Conservation (phyloP, 1,139 yeast genomes). For the Scheffersomyces insectosa region DNA sequence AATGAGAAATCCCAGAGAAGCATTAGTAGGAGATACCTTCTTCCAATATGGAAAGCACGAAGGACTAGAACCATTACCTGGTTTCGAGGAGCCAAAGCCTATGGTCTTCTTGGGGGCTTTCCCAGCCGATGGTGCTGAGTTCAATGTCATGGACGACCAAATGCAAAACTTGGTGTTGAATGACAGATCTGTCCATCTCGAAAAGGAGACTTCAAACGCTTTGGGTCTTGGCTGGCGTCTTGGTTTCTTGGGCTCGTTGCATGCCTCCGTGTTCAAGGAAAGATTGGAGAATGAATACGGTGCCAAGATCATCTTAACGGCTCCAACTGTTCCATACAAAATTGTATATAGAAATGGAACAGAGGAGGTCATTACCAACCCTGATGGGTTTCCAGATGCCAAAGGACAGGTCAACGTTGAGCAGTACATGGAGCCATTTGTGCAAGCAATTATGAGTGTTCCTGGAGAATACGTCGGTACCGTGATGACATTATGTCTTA, state of each 20-base stretch:
- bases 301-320: conserved; percentile 85
- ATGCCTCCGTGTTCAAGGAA: conserved; percentile 93
- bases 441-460: conserved; percentile 85
- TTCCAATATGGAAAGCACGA: conserved; percentile 64
- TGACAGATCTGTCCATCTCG: conserved; percentile 87
- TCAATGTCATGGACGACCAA: conserved; percentile 85
- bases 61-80: conserved; percentile 77
- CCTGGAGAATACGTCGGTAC: conserved; percentile 88
- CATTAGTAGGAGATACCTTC: conserved; percentile 89
- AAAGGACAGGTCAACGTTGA: conserved; percentile 46
- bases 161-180: conserved; percentile 84
- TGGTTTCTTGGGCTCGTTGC: conserved; percentile 91
- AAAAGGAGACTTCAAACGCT: conserved; percentile 90
- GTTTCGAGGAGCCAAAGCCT: conserved; percentile 95
- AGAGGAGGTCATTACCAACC: conserved; percentile 73
- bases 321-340: conserved; percentile 94
- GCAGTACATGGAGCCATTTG: conserved; percentile 80
- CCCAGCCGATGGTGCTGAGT: conserved; percentile 93
- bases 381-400: conserved; percentile 85
- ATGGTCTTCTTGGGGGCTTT: conserved; percentile 99
- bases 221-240: conserved; percentile 97
- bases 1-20: conserved; percentile 85
- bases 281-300: conserved; percentile 92
- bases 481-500: conserved; percentile 84
- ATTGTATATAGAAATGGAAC: conserved; percentile 64